phyloP scores from a whole-genome alignment of 371 early-diverging fungal genomes.

The Mucor ambiguus region DNA sequence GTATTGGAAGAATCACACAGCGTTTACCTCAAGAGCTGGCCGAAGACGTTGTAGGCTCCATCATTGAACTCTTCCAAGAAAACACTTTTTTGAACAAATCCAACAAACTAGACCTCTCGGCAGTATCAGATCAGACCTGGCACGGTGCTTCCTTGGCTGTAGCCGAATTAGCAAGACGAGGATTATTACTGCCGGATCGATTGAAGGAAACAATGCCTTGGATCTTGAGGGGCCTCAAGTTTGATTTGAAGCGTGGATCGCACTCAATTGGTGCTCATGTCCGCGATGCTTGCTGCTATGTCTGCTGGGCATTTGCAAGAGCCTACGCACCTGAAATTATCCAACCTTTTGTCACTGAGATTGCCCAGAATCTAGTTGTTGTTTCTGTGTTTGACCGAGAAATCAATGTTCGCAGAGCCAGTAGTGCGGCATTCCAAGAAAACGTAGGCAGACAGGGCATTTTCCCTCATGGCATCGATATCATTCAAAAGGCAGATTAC shows the following conservation, averaged over 20 bases:
- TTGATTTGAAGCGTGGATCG: slow-evolving; percentile 86
- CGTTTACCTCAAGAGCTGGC: slow-evolving; percentile 81
- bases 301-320: slow-evolving; percentile 96
- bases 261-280: slow-evolving; percentile 94
- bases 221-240: slow-evolving; percentile 78
- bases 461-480: slow-evolving; percentile 93
- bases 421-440: slow-evolving; percentile 97
- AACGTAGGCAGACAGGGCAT: slow-evolving; percentile 93
- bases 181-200: slow-evolving; percentile 74
- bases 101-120: slow-evolving; percentile 66
- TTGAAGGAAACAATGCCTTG: slow-evolving; percentile 76
- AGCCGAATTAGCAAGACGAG: slow-evolving; percentile 90
- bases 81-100: slow-evolving; percentile 48
- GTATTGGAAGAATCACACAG: slow-evolving; percentile 84
- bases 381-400: slow-evolving; percentile 93
- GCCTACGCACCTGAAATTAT: slow-evolving; percentile 80
- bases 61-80: slow-evolving; percentile 77
- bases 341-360: slow-evolving; percentile 55
- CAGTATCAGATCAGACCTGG: slow-evolving; percentile 90
- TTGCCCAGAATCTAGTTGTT: slow-evolving; percentile 78
- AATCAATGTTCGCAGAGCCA: slow-evolving; percentile 92
- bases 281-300: slow-evolving; percentile 95
- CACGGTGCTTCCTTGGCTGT: slow-evolving; percentile 94
- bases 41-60: slow-evolving; percentile 77
- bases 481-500: slow-evolving; percentile 90